These are phyloP conservation scores for Paxillus ammoniavirescens DNA, from an alignment of 768 basidiomycete genomes.

Conservation along the genomic window DNA sequence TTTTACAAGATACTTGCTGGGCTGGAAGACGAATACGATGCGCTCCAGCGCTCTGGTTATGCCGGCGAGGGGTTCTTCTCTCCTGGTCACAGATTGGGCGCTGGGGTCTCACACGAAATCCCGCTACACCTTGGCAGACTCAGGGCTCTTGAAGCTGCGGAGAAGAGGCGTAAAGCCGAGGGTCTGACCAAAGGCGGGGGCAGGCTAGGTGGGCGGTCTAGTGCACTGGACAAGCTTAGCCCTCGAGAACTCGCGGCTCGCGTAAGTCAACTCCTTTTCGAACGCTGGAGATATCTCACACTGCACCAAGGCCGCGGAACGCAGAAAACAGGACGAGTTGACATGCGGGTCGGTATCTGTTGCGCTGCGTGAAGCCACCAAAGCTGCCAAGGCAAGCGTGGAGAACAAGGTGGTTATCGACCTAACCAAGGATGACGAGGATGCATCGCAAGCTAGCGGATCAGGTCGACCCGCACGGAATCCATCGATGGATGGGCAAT, in stretches of 20 bases:
- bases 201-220: conserved; percentile 56
- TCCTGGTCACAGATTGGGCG: conserved; percentile 69
- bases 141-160: conserved; percentile 78
- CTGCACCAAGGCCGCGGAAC: conserved; percentile 75
- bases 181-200: conserved; percentile 51
- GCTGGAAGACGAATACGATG: conserved; percentile 84
- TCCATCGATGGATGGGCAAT: conserved; percentile 27
- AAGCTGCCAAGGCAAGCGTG: conserved; percentile 66
- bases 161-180: conserved; percentile 57
- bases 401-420: conserved; percentile 55
- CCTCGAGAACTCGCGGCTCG: conserved; percentile 70
- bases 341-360: conserved; percentile 63
- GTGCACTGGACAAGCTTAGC: conserved; percentile 41
- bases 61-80: conserved; percentile 89
- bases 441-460: not conserved
- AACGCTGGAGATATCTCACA: not conserved
- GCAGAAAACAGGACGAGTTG: conserved; percentile 70
- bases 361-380: conserved; percentile 61
- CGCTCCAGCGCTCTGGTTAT: conserved; percentile 76
- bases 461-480: not conserved
- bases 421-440: conserved; percentile 41
- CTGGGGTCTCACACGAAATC: conserved; percentile 62
- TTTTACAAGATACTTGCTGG: conserved; percentile 73
- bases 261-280: conserved; percentile 44
- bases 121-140: conserved; percentile 61